Evolutionary conservation across 305 asterid species (phyloP), one percentile per base, ranked within the genome.

Genomic region (Solanum hybrid): DNA sequence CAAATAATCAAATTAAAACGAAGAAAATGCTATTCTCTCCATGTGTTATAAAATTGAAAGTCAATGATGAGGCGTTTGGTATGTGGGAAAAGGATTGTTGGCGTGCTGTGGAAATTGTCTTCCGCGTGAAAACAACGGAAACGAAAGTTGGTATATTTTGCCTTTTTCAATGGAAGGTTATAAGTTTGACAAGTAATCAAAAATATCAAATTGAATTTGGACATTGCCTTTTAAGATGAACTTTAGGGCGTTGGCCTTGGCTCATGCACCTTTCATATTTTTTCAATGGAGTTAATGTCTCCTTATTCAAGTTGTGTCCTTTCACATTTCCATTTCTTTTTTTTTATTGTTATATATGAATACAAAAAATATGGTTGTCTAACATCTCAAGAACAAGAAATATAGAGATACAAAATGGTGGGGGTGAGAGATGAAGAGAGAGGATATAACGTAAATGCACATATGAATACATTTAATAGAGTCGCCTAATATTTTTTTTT

Each of bases 21-120:
- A 3, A 31, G 0, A 2, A 14, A 46, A 16, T 40, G 0, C 0
- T 5, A 14, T 14, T 51, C 0, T 51, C 22, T 5, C n/a, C 67
- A 2, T 51, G 67, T 51, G 67, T 51, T 16, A 51, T 16, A 16
- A 51, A 33, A 31, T 76, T 33, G 26, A 18, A 18, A 39, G 87
- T 40, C 71, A 40, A 14, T 14, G 69, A 26, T 42, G 35, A 40
- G 26, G 71, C 71, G 9, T 16, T 83, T 42, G 73, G 87, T 10
- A 28, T 0, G 39, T 42, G 40, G 40, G 87, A 46, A 83, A 83
- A 46, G 36, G 37, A 40, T 3, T 24, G 10, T 36, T 36, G 14
- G 86, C 64, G 8, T 80, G 33, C 20, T 39, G 34, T 28, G 13
- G 26, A 10, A 29, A 28, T 83, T 46, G 87, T 83, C 13, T 83